Percentiles rank a stretch among this genome's conserved stretches.
phyloP scores from a whole-genome alignment of 768 basidiomycete species.

The Phallus indusiatus region DNA sequence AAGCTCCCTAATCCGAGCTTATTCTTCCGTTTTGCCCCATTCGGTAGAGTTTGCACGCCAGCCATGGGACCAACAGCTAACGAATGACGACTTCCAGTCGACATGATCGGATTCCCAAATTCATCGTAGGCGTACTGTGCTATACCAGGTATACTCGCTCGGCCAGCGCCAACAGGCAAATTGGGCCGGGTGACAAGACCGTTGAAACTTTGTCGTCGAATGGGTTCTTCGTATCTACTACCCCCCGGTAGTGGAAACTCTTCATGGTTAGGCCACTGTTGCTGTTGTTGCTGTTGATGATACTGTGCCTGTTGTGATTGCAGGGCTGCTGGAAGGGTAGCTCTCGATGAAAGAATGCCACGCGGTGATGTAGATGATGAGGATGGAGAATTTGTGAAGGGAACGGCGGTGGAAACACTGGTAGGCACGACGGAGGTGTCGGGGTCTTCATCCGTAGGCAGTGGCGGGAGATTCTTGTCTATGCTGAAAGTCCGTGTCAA shows the following conservation, averaged over 20 bases:
- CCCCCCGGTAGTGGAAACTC: conserved; percentile 2
- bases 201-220: conserved; percentile 67
- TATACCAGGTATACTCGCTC: conserved; percentile 28
- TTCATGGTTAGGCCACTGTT: not conserved
- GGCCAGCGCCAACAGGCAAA: conserved; percentile 23
- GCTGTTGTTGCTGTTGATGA: not conserved
- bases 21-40: conserved; percentile 51
- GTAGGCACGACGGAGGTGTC: conserved; percentile 19
- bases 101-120: conserved; percentile 40
- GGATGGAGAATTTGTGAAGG: conserved; percentile 47
- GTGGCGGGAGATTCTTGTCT: conserved; percentile 73
- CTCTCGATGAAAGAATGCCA: conserved; percentile 27
- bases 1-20: conserved; percentile 61
- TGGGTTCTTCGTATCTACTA: conserved; percentile 6
- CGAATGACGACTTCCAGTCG: conserved; percentile 42
- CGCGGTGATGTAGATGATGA: conserved; percentile 36
- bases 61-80: conserved; percentile 26
- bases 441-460: conserved; percentile 37
- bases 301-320: not conserved
- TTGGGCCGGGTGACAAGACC: conserved; percentile 54
- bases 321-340: not conserved
- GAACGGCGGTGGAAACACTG: conserved; percentile 4
- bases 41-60: not conserved
- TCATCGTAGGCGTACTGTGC: conserved; percentile 43
- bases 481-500: conserved; percentile 27